Evolutionary conservation across 148 eudicot species (phyloP).

Genomic region (Amaranthus cruentus): DNA sequence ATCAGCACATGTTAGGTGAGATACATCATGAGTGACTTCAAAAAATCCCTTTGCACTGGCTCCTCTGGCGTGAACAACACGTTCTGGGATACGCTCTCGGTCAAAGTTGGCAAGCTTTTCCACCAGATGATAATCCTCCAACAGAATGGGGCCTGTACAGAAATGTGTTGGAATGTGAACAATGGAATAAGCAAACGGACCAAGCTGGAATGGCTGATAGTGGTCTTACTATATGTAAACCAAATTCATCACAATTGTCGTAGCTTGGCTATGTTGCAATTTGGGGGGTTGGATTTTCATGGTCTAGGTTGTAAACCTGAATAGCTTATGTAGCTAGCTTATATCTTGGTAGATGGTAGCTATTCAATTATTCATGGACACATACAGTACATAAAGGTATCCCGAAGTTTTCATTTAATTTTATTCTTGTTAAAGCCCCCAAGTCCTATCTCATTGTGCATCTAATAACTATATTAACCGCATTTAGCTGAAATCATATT

Average conservation of each 20-base stretch:
- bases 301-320: not conserved
- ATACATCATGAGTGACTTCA: constrained; percentile 82
- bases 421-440: not conserved
- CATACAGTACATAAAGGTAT: not conserved
- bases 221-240: not conserved
- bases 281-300: not conserved
- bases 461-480: not conserved
- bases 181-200: not conserved
- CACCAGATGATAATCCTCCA: constrained; percentile 76
- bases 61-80: constrained; percentile 81
- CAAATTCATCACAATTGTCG: not conserved
- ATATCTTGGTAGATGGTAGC: too few species aligned
- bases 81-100: constrained; percentile 77
- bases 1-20: constrained; percentile 88
- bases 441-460: not conserved
- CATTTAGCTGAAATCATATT: not conserved
- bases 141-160: constrained; percentile 59
- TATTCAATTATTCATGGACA: not conserved
- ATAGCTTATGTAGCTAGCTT: not conserved
- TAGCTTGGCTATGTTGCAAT: not conserved
- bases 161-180: not conserved
- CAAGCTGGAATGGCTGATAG: not conserved
- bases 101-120: constrained; percentile 79
- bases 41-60: constrained; percentile 82
- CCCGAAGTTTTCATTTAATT: not conserved